Evolutionary conservation across 2,329 filamentous ascomycete species (phyloP), one percentile per base, ranked within the genome.

Genomic region (Hypoxylon sp.): DNA sequence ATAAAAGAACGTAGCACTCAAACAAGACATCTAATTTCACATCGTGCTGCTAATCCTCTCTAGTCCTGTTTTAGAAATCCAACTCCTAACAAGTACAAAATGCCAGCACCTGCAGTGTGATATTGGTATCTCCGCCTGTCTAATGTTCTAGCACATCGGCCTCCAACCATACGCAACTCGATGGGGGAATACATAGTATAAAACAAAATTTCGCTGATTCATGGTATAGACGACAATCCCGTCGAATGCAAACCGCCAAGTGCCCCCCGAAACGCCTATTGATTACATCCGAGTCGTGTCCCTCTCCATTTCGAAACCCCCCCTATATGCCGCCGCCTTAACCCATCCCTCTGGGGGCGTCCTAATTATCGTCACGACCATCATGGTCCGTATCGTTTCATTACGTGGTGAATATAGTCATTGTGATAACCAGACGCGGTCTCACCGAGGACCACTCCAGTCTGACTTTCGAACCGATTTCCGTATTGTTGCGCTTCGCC

Each of bases 401-500:
- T 70, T 52, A 57, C 45, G 59, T 56, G 43, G 43, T 55, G 17
- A 45, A 68, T 67, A 56, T 55, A 57, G 36, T 52, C 11, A 4
- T 57, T 57, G 30, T 62, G 23, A 38, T 9, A 38, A 43, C 5
- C 48, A 19, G 23, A n/a, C 9, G 41, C 23, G 10, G 25, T 25
- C 45, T 74, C 38, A 75, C 49, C 56, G 62, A 53, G 72, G 65
- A 13, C 69, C 67, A 63, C 57, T 73, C 73, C 75, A 74, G 57
- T 77, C 71, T 2, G 80, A 78, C 41, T 76, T 76, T 55, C 77
- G 75, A 23, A 82, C 78, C 13, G 82, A 81, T 71, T 80, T 82
- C 56, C 82, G 82, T 58, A 86, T 86, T 58, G 94, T 97, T 73
- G 96, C 93, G 81, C 93, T 97, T 68, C 93, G 87, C 70, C 94